phyloP scores from a whole-genome alignment of 306 rosid species.

The Acacia acuminata region DNA sequence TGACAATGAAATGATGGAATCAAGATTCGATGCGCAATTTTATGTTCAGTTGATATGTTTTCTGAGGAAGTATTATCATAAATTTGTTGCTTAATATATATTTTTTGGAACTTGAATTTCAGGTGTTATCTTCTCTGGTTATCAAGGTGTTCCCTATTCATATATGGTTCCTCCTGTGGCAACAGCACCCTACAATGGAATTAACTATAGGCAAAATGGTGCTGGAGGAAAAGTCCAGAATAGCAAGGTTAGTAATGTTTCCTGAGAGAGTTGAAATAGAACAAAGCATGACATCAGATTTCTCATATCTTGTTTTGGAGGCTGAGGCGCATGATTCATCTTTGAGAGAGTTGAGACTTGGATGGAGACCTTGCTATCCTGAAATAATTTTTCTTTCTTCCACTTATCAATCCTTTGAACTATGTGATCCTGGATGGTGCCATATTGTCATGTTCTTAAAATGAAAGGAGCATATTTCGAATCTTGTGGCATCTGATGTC shows the following conservation, averaged over 20 bases:
- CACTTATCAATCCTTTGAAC: neutral
- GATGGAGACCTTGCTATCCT: neutral
- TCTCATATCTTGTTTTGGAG: conserved; percentile 17
- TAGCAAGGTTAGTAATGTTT: conserved; percentile 63
- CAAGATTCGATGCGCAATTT: conserved; percentile 10
- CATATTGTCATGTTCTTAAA: neutral
- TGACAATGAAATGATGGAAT: conserved; percentile 18
- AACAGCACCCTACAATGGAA: conserved; percentile 56
- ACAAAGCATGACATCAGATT: neutral
- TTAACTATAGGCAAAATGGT: conserved; percentile 59
- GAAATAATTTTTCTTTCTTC: conserved; percentile 6
- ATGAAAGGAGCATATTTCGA: conserved; percentile 5
- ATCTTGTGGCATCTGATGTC: neutral
- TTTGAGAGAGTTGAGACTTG: conserved; percentile 12
- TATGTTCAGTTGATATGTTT: neutral
- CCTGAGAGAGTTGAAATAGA: conserved; percentile 16
- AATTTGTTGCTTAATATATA: conserved; percentile 41
- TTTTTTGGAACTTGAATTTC: conserved; percentile 33
- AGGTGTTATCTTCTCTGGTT: conserved; percentile 53
- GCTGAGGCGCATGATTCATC: conserved; percentile 10
- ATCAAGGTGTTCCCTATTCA: conserved; percentile 50
- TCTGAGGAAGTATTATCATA: conserved; percentile 19
- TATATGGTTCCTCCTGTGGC: conserved; percentile 59
- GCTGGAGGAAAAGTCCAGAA: conserved; percentile 61
- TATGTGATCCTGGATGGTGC: neutral